These are phyloP conservation scores for Lunularia cruciata DNA, from an alignment of 225 moss, liverwort and hornwort genomes.

Conservation along the genomic window DNA sequence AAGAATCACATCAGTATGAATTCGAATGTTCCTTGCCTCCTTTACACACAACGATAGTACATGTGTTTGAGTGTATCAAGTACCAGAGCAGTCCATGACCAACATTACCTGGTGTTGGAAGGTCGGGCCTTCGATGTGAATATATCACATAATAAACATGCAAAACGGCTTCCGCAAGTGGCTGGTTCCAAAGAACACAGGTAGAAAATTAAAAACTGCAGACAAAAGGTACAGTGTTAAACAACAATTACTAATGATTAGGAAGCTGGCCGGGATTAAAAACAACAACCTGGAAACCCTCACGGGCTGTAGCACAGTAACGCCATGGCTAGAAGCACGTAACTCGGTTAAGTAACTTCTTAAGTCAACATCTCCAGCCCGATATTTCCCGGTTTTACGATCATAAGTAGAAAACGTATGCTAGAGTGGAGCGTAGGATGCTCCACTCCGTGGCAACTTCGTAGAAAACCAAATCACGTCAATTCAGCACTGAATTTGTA, in stretches of 20 bases:
- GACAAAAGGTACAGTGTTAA: not conserved
- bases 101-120: constrained; percentile 55
- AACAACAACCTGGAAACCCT: not conserved
- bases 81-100: no score
- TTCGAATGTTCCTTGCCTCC: no score
- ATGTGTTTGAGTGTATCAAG: no score
- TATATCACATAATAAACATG: constrained; percentile 75
- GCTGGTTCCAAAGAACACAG: constrained; percentile 84
- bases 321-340: not conserved
- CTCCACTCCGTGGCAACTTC: not conserved
- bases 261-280: no score
- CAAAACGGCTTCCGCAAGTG: constrained; percentile 74
- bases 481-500: not conserved
- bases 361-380: not conserved
- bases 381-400: not conserved
- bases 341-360: not conserved
- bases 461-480: constrained; percentile 13
- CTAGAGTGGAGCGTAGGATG: not conserved
- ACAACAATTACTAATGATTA: no score
- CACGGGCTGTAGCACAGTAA: not conserved
- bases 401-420: not conserved
- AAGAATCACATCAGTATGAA: no score
- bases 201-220: constrained; percentile 83
- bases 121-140: constrained; percentile 66
- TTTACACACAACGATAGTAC: no score